A percentile compares a stretch with the other conserved stretches of the same genome.
Conservation (phyloP, 345 rosid genomes). For the Turritis glabra region DNA sequence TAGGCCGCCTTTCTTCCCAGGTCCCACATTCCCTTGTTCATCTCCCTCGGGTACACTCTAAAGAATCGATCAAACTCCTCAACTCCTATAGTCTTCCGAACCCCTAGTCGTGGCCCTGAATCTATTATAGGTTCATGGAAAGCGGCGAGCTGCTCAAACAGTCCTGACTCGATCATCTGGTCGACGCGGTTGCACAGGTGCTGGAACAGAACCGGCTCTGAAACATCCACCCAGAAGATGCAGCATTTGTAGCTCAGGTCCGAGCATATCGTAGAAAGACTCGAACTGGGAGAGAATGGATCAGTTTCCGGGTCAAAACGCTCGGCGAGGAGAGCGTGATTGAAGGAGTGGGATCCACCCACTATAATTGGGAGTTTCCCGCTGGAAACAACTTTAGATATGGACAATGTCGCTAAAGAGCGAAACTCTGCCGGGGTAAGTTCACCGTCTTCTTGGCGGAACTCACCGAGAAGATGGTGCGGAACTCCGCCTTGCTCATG, state of each 20-base stretch:
- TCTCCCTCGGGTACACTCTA: constrained; percentile 38
- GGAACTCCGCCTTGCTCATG: constrained; percentile 55
- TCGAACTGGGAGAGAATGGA: not conserved
- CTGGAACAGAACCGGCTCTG: constrained; percentile 46
- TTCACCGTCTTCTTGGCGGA: constrained; percentile 44
- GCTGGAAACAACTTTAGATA: constrained; percentile 39
- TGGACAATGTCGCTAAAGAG: constrained; percentile 41
- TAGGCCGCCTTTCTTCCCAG: constrained; percentile 23
- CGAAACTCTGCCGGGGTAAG: constrained; percentile 51
- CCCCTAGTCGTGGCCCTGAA: constrained; percentile 33
- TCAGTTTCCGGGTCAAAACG: constrained; percentile 47
- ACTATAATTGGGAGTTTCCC: constrained; percentile 61
- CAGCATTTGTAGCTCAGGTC: constrained; percentile 53
- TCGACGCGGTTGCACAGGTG: constrained; percentile 57
- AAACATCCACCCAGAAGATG: constrained; percentile 64
- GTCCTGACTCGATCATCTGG: constrained; percentile 54
- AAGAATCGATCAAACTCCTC: constrained; percentile 62
- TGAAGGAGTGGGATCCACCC: constrained; percentile 76
- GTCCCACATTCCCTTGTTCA: not conserved
- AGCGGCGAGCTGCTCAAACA: constrained; percentile 61
- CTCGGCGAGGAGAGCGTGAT: constrained; percentile 54
- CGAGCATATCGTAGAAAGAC: not conserved
- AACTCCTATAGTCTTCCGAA: constrained; percentile 66
- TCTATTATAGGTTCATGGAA: constrained; percentile 42
- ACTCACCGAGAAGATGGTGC: constrained; percentile 63